Evolutionary conservation across 2,329 filamentous ascomycete species (phyloP).

Genomic region (Colletotrichum kahawae): DNA sequence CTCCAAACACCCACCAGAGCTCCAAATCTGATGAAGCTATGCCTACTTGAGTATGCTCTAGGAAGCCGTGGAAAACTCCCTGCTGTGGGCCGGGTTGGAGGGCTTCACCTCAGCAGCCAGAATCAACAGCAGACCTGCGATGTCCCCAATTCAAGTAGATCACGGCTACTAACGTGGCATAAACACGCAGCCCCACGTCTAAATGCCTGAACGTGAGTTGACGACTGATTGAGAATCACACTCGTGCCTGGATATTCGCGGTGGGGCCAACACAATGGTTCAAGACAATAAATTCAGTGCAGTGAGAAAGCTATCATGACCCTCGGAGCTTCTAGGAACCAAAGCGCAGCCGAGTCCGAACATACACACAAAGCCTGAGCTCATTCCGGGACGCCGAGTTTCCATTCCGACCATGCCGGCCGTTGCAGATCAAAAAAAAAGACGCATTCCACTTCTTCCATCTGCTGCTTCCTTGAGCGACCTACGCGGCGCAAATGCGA

Average conservation of each 20-base stretch:
- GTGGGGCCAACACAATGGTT: not conserved
- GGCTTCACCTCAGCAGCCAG: not conserved
- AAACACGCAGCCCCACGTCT: not conserved
- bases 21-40: not conserved
- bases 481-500: not conserved
- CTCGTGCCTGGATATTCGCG: not conserved
- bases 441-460: not conserved
- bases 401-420: constrained; percentile 20
- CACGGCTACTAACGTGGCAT: not conserved
- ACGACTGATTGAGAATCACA: not conserved
- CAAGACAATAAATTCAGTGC: constrained; percentile 17
- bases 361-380: constrained; percentile 17
- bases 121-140: not conserved
- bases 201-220: not conserved
- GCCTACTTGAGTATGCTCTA: not conserved
- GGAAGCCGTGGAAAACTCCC: not conserved
- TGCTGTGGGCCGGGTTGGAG: not conserved
- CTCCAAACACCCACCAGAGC: not conserved
- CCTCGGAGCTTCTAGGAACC: constrained; percentile 18
- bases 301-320: constrained; percentile 17
- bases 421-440: constrained; percentile 17
- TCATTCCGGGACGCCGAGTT: constrained; percentile 21
- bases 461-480: not conserved
- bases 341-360: constrained; percentile 16
- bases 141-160: not conserved